A percentile compares a stretch with the other conserved stretches of the same genome.
Evolutionary conservation across 1,139 yeast genomes (phyloP).

Genomic region (Dujonia santamariae): DNA sequence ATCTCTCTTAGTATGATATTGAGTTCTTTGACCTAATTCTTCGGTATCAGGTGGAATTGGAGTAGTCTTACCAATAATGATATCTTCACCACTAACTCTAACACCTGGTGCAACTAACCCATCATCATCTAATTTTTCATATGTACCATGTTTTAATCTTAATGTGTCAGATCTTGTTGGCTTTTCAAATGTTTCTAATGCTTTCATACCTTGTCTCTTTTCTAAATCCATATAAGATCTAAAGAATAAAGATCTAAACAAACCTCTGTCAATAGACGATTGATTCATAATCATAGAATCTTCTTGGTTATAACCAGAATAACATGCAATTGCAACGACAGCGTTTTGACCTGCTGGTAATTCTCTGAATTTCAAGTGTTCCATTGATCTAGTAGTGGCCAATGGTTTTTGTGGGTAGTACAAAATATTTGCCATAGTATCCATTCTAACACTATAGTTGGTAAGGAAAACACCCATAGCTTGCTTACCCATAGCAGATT

Average conservation of each 20-base stretch:
- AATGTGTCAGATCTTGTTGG: constrained; percentile 93
- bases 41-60: constrained; percentile 98
- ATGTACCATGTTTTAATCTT: constrained; percentile 95
- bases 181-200: constrained; percentile 92
- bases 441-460: constrained; percentile 96
- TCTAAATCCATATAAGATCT: constrained; percentile 99
- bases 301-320: constrained; percentile 98
- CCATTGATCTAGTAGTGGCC: constrained; percentile 99
- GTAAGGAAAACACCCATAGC: constrained; percentile 99
- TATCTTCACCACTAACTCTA: constrained; percentile 97
- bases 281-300: constrained; percentile 99
- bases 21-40: constrained; percentile 97
- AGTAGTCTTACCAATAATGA: constrained; percentile 96
- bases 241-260: constrained; percentile 92
- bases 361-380: constrained; percentile 93
- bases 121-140: constrained; percentile 96
- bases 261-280: constrained; percentile 93
- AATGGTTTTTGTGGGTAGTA: constrained; percentile 99
- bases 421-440: constrained; percentile 96
- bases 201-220: constrained; percentile 97
- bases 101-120: constrained; percentile 98
- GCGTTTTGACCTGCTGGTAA: constrained; percentile 99
- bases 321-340: constrained; percentile 95
- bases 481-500: constrained; percentile 99
- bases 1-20: constrained; percentile 96